phyloP scores from a whole-genome alignment of 2,329 filamentous ascomycete genomes.

The Fusarium avenaceum region DNA sequence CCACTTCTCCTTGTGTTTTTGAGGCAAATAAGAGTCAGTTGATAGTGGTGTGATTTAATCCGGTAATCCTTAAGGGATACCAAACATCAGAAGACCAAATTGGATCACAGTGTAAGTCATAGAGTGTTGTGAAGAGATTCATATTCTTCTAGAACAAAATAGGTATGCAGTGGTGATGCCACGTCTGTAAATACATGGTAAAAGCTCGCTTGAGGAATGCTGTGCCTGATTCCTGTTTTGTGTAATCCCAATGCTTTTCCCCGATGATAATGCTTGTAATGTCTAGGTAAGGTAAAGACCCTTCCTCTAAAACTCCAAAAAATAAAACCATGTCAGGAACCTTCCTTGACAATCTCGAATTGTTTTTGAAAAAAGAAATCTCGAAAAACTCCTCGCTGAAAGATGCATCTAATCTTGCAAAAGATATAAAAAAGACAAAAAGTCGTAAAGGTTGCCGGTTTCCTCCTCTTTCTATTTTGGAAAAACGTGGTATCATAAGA shows the following conservation, averaged over 20 bases:
- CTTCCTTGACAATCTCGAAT: constrained; percentile 17
- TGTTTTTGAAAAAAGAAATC: constrained; percentile 30
- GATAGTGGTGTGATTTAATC: constrained; percentile 25
- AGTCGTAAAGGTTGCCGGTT: constrained; percentile 34
- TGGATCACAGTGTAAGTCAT: constrained; percentile 1
- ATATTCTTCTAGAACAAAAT: constrained; percentile 25
- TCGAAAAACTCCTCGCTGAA: constrained; percentile 47
- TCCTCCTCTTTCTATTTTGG: constrained; percentile 21
- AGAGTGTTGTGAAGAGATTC: constrained; percentile 21
- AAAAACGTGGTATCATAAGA: constrained; percentile 37
- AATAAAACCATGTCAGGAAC: constrained; percentile 16
- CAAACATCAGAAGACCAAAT: constrained; percentile 3
- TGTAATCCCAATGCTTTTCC: constrained; percentile 26
- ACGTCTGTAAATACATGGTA: constrained; percentile 34
- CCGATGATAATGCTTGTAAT: background rate
- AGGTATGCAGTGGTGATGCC: constrained; percentile 10
- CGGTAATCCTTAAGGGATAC: background rate
- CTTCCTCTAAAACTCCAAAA: constrained; percentile 28
- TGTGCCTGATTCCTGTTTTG: constrained; percentile 26
- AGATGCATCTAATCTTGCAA: constrained; percentile 27
- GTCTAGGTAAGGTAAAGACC: constrained; percentile 9
- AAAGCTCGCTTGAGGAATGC: constrained; percentile 30
- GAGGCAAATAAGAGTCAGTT: constrained; percentile 12
- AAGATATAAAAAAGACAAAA: constrained; percentile 15
- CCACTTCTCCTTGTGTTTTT: constrained; percentile 6